A percentile compares a stretch with the other conserved stretches of the same genome.
These are phyloP conservation scores for Salix koriyanagi DNA, from an alignment of 345 rosid genomes.

Conservation along the genomic window DNA sequence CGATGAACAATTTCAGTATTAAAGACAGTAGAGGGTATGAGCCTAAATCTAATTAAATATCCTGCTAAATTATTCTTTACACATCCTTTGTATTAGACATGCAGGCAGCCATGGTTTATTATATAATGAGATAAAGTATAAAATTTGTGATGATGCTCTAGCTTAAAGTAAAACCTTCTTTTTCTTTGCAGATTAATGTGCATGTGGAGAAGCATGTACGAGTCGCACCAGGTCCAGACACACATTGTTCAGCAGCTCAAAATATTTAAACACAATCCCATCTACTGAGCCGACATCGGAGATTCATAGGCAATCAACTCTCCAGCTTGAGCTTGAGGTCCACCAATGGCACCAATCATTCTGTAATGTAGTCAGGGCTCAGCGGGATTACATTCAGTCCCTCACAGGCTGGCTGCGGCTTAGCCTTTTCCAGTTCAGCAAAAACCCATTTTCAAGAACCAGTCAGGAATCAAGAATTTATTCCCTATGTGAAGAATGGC, in stretches of 20 bases:
- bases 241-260: slow-evolving; percentile 97
- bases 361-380: slow-evolving; percentile 72
- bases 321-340: slow-evolving; percentile 85
- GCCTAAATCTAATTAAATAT: not conserved
- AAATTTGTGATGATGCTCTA: not conserved
- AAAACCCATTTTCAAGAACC: slow-evolving; percentile 42
- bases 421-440: slow-evolving; percentile 85
- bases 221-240: slow-evolving; percentile 93
- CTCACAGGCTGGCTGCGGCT: slow-evolving; percentile 93
- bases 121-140: not conserved
- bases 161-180: not conserved
- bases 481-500: slow-evolving; percentile 88
- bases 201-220: slow-evolving; percentile 99
- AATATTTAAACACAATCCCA: slow-evolving; percentile 78
- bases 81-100: not conserved
- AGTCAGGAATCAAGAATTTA: slow-evolving; percentile 68
- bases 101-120: not conserved
- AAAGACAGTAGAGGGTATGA: not conserved
- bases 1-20: not conserved
- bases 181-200: slow-evolving; percentile 60
- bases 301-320: slow-evolving; percentile 85
- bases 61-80: not conserved
- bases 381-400: slow-evolving; percentile 78
- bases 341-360: slow-evolving; percentile 93
- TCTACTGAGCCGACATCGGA: slow-evolving; percentile 83